Evolutionary conservation across 108 stramenopile species (phyloP).

Genomic region (Fragilariopsis cylindrus): DNA sequence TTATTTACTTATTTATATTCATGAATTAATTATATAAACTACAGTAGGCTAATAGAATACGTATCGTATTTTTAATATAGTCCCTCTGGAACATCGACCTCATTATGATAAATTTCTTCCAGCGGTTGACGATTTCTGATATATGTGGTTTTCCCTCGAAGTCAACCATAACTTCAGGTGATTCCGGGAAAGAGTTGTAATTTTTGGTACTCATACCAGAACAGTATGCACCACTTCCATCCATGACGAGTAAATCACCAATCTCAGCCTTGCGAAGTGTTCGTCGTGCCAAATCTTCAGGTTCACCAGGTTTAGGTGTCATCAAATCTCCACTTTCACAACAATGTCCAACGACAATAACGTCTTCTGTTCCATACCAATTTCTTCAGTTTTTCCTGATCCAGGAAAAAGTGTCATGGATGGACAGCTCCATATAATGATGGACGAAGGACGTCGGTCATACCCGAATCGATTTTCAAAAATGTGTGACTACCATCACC

Average conservation of each 20-base stretch:
- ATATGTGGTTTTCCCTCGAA: slow-evolving; percentile 74
- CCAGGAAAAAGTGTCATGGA: slow-evolving; percentile 86
- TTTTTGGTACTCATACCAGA: slow-evolving; percentile 97
- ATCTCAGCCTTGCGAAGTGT: slow-evolving; percentile 76
- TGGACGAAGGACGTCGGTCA: slow-evolving; percentile 99
- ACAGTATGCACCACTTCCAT: slow-evolving; percentile 98
- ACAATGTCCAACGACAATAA: slow-evolving; percentile 98
- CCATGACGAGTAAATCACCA: slow-evolving; percentile 93
- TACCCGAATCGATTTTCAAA: slow-evolving; percentile 95
- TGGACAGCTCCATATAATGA: slow-evolving; percentile 97
- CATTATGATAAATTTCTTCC: slow-evolving; percentile 89
- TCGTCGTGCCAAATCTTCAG: slow-evolving; percentile 88
- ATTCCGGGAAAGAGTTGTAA: slow-evolving; percentile 98
- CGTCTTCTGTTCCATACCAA: slow-evolving; percentile 74
- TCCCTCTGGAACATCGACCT: slow-evolving; percentile 39
- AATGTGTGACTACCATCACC: slow-evolving; percentile 73
- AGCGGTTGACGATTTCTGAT: slow-evolving; percentile 89
- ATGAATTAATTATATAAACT: background rate
- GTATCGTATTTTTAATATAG: background rate
- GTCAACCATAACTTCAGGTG: slow-evolving; percentile 86
- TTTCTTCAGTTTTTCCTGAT: slow-evolving; percentile 62
- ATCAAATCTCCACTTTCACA: slow-evolving; percentile 97
- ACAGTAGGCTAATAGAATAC: background rate
- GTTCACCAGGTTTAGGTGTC: slow-evolving; percentile 93
- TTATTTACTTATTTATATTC: background rate